phyloP scores from a whole-genome alignment of 805 yeast species.

The Suhomyces faveliae region DNA sequence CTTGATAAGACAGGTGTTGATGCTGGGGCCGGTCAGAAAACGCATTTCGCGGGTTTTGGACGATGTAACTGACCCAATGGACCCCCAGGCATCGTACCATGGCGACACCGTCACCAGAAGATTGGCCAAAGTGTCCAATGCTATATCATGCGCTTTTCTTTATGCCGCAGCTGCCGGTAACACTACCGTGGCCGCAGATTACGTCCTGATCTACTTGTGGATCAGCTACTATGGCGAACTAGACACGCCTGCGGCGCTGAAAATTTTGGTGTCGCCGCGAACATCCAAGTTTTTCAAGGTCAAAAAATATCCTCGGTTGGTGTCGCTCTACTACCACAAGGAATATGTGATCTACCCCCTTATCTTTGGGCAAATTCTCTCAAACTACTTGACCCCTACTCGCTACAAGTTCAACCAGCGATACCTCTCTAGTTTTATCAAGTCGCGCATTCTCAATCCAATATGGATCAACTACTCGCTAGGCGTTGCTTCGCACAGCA shows the following conservation, averaged over 20 bases:
- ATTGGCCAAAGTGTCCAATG: constrained; percentile 22
- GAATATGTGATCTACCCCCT: constrained; percentile 35
- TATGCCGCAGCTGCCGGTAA: constrained; percentile 27
- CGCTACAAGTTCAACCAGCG: constrained; percentile 33
- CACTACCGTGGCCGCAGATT: constrained; percentile 36
- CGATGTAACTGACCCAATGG: background rate
- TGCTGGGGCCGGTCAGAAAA: background rate
- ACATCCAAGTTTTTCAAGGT: constrained; percentile 26
- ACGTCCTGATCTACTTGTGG: constrained; percentile 33
- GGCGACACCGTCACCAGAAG: constrained; percentile 11
- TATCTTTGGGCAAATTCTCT: constrained; percentile 38
- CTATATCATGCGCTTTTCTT: constrained; percentile 21
- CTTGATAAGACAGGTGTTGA: constrained; percentile 11
- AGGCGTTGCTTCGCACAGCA: constrained; percentile 21
- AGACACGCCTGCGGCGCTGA: constrained; percentile 34
- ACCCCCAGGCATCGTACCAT: background rate
- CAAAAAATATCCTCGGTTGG: constrained; percentile 19
- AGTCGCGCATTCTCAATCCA: constrained; percentile 33
- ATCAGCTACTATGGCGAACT: constrained; percentile 30
- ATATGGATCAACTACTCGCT: constrained; percentile 41
- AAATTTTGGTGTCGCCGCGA: constrained; percentile 27
- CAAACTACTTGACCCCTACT: constrained; percentile 43
- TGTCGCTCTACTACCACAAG: constrained; percentile 28
- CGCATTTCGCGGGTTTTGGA: background rate
- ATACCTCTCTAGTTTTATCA: constrained; percentile 33